phyloP scores from a whole-genome alignment of 2,329 filamentous ascomycete genomes.

The Penicillium vulpinum region DNA sequence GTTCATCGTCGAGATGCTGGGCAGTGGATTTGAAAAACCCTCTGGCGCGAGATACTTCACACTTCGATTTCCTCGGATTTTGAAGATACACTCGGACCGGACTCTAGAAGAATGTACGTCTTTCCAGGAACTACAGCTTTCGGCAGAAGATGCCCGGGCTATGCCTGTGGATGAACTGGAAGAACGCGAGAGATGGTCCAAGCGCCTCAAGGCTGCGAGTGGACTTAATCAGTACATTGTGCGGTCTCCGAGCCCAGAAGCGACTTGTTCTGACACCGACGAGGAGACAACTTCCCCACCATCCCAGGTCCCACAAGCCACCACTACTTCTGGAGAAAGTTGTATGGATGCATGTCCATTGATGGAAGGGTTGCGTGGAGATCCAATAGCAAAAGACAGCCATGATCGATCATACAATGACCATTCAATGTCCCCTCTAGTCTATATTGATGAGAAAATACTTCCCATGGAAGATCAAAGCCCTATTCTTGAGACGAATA shows the following conservation, averaged over 20 bases:
- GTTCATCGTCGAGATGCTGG: conserved; percentile 76
- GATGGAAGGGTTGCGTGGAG: neutral
- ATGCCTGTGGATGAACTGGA: conserved; percentile 56
- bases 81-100: conserved; percentile 76
- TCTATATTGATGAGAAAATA: conserved; percentile 23
- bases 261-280: conserved; percentile 20
- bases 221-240: conserved; percentile 25
- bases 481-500: neutral
- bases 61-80: conserved; percentile 72
- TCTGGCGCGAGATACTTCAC: conserved; percentile 70
- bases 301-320: neutral
- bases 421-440: conserved; percentile 7
- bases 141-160: conserved; percentile 60
- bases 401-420: neutral
- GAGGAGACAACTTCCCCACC: neutral
- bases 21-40: conserved; percentile 74
- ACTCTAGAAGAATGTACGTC: conserved; percentile 67
- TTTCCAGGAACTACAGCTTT: conserved; percentile 67
- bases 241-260: conserved; percentile 27
- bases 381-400: neutral
- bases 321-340: conserved; percentile 1
- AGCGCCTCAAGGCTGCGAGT: conserved; percentile 59
- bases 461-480: neutral
- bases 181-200: conserved; percentile 63
- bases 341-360: neutral